Evolutionary conservation across 2,329 filamentous ascomycete genomes (phyloP).

Genomic region (Akanthomyces lecanii): DNA sequence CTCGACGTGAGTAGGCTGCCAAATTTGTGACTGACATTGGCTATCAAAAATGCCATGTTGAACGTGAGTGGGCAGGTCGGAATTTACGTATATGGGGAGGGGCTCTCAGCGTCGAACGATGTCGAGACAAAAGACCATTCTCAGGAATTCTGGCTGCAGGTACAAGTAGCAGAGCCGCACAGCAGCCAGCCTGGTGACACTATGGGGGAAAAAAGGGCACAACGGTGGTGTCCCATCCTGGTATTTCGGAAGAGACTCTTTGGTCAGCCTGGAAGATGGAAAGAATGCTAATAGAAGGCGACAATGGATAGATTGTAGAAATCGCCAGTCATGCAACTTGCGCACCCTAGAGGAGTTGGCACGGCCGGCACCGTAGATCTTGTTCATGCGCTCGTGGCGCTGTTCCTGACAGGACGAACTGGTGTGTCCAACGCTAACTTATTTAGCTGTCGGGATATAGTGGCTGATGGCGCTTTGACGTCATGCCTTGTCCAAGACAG

Average conservation of each 20-base stretch:
- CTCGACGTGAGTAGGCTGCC: neutral
- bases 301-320: neutral
- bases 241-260: neutral
- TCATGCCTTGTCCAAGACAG: neutral
- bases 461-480: neutral
- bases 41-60: neutral
- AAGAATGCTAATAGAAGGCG: neutral
- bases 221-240: neutral
- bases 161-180: neutral
- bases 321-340: neutral
- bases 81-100: neutral
- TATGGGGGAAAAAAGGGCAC: neutral
- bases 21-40: neutral
- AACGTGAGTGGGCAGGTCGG: neutral
- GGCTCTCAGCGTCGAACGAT: neutral
- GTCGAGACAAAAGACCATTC: neutral
- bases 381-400: neutral
- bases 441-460: neutral
- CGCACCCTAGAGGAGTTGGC: neutral
- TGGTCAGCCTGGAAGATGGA: neutral
- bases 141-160: neutral
- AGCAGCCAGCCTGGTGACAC: neutral
- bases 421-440: neutral
- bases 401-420: neutral
- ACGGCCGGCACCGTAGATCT: neutral